Evolutionary conservation across 495 filamentous ascomycete species (phyloP), one percentile per base, ranked within the genome.

Genomic region (Hypoxylon intermedium): DNA sequence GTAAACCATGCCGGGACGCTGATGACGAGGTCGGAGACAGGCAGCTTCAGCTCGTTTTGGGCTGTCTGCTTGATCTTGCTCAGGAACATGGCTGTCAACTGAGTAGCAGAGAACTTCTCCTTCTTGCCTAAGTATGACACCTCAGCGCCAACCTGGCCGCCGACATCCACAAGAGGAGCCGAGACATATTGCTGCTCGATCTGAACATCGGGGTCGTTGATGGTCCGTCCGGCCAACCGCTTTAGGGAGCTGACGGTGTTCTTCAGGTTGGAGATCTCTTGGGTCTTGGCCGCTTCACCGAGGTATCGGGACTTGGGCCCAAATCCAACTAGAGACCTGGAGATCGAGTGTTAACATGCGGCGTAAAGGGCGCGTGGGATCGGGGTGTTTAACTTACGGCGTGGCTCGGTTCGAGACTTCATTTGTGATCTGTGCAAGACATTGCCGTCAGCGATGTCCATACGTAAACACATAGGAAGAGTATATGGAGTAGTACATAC

Each of bases 261-360:
- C 83, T 97, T 99, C 63, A 99, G 83, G 79, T 99, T 99, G 62
- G 93, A 97, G 70, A 96, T 93, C 81, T 98, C 95, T 81, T 96
- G 93, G 64, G 93, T 98, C 85, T 98, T 98, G 50, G 94, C 94
- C 47, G 90, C 77, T 78, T 98, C 94, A 60, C 94, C 94, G 58
- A 98, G 84, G 68, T 93, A 93, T 82, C 94, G 87, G 72, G 85
- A 89, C 79, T 93, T 95, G 68, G 91, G 89, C 47, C 89, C 92
- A 77, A 98, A 99, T 70, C 91, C 91, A 60, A 99, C 94, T 54
- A 99, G 83, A 62, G 94, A 89, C 49, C 93, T 97, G 60, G 57
- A 65, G 50, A 28, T 5, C 7, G 12, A 34, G 38, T 44, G 65
- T 70, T 53, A 58, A 45, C 31, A 59, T 40, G 26, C 13, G 11